A percentile compares a stretch with the other conserved stretches of the same genome.
Conservation (phyloP, 257 asterid species). For the Galeopsis tetrahit region DNA sequence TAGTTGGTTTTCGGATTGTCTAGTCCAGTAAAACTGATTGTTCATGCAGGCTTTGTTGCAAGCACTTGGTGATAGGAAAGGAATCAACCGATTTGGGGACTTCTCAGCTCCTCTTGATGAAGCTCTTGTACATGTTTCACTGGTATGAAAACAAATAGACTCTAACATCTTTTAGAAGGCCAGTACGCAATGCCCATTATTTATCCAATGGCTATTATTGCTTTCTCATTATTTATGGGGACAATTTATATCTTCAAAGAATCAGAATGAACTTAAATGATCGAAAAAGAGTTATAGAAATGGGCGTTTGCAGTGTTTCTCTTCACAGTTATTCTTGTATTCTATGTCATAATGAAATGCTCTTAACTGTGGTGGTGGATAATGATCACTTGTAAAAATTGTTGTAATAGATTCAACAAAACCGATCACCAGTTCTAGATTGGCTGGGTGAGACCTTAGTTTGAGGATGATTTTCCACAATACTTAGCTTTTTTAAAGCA, state of each 20-base stretch:
- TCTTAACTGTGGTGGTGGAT: background rate
- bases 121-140: slow-evolving; percentile 88
- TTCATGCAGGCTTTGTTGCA: slow-evolving; percentile 76
- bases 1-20: slow-evolving; percentile 23
- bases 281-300: background rate
- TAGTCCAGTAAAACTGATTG: slow-evolving; percentile 4
- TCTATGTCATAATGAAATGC: background rate
- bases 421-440: slow-evolving; percentile 9
- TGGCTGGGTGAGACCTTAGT: background rate
- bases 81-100: slow-evolving; percentile 91
- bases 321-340: background rate
- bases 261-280: background rate
- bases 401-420: background rate
- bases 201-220: background rate
- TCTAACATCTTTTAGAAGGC: slow-evolving; percentile 10
- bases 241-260: background rate
- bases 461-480: background rate
- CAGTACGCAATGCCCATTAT: background rate
- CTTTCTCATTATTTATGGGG: background rate
- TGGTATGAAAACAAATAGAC: slow-evolving; percentile 54
- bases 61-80: slow-evolving; percentile 96
- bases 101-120: slow-evolving; percentile 99
- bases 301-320: background rate
- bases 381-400: background rate
- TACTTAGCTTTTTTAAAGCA: background rate